Conservation (phyloP, 345 rosid species). For the Gossypium herbaceum region DNA sequence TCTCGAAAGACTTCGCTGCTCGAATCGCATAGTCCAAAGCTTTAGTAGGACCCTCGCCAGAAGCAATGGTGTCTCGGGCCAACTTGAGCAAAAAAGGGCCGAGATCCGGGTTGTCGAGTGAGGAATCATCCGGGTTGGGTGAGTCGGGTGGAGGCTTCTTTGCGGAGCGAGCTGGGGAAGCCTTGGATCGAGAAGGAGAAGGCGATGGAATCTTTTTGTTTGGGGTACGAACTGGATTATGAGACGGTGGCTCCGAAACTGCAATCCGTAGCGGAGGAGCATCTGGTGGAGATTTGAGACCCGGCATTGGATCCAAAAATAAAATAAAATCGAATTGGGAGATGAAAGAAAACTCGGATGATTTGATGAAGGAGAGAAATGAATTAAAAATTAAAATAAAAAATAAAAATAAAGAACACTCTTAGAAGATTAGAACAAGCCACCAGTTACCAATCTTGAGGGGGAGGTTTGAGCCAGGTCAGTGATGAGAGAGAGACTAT, state of each 20-base stretch:
- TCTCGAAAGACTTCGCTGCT: slow-evolving; percentile 82
- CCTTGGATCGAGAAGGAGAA: slow-evolving; percentile 78
- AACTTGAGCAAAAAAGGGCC: slow-evolving; percentile 94
- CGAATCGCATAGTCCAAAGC: slow-evolving; percentile 92
- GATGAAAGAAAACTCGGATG: neutral
- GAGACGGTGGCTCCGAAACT: slow-evolving; percentile 52
- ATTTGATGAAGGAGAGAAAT: neutral
- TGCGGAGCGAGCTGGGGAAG: slow-evolving; percentile 62
- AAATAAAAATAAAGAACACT: neutral
- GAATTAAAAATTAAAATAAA: neutral
- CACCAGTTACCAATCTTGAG: neutral
- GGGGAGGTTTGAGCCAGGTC: neutral
- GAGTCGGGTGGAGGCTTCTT: slow-evolving; percentile 77
- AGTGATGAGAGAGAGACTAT: neutral
- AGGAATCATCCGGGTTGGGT: slow-evolving; percentile 51
- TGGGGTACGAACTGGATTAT: slow-evolving; percentile 43
- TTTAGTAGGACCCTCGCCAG: slow-evolving; percentile 87
- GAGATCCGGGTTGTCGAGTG: slow-evolving; percentile 98
- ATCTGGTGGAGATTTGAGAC: slow-evolving; percentile 77
- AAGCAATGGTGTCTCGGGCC: slow-evolving; percentile 89
- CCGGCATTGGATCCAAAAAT: slow-evolving; percentile 53
- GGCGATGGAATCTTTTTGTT: slow-evolving; percentile 63
- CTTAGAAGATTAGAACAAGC: neutral
- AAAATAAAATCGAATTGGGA: neutral
- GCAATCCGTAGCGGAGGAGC: slow-evolving; percentile 63